Evolutionary conservation across 2,329 filamentous ascomycete genomes (phyloP), one percentile per base, ranked within the genome.

Genomic region (Gnomoniopsis sp.): DNA sequence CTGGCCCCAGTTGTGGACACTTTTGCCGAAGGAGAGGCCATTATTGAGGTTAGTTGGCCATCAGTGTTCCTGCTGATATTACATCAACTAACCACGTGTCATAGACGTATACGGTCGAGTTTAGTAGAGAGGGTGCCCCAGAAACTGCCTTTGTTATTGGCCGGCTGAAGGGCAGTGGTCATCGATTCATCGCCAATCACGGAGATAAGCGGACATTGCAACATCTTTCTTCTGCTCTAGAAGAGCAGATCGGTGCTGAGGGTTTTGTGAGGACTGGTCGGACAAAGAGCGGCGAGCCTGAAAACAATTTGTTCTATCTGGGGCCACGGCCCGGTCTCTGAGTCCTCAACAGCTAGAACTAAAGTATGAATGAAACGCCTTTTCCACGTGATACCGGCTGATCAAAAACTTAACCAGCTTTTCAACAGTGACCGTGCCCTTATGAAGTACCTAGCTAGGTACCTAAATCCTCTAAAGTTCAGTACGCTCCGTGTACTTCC

Each of bases 61-160:
- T 19, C 15, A 15, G 11, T 3, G 33, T 6, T 26, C 7, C 21
- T 6, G 33, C n/a, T 33, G 3, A 21, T 26, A 22, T 17, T 2
- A 50, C 15, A 30, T 12, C 6, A 12, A 36, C 2, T 53, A 53
- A 1, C 7, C 2, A 6, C 2, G 1, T 23, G 8, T 17, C 17
- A 3, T 26, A 71, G 70, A 70, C 69, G 2, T 72, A 69, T 6
- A 72, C 70, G 0, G 63, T 72, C 3, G 69, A 72, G 14, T 69
- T 60, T 19, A 26, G 49, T 22, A 38, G 60, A 2, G 58, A 58
- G 7, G 60, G 60, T 2, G 38, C 53, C 10, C 60, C 60, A 47
- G 57, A 55, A 33, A 57, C 46, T 33, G 58, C 58, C 8, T 62
- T 60, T n/a, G 41, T 62, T 19, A 36, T 62, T 17, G 60, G 54